These are phyloP conservation scores for Ganoderma meredithae DNA, from an alignment of 1,284 basidiomycete genomes.

Conservation along the genomic window DNA sequence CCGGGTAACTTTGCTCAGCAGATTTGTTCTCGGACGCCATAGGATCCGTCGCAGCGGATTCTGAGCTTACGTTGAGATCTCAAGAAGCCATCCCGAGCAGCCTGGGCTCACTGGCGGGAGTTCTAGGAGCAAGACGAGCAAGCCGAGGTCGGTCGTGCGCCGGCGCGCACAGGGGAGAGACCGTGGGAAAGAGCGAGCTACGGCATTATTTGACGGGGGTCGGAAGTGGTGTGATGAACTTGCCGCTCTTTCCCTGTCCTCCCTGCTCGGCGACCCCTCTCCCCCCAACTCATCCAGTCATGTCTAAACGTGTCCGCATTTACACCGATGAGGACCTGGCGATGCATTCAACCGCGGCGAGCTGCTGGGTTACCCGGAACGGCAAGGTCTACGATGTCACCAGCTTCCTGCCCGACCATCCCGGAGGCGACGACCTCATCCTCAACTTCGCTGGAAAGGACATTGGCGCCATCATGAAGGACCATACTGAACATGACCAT, in stretches of 20 bases:
- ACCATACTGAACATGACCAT: constrained; percentile 90
- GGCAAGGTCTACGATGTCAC: constrained; percentile 87
- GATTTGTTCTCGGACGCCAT: background rate
- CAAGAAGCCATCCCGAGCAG: background rate
- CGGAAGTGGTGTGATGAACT: constrained; percentile 25
- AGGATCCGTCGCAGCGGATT: background rate
- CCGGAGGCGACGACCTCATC: constrained; percentile 87
- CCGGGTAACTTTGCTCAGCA: background rate
- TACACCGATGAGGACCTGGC: constrained; percentile 77
- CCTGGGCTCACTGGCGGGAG: background rate
- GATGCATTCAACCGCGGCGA: constrained; percentile 58
- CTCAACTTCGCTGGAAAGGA: constrained; percentile 87
- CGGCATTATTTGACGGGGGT: constrained; percentile 14
- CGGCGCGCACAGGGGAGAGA: constrained; percentile 17
- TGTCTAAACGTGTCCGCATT: constrained; percentile 75
- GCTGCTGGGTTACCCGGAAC: constrained; percentile 79
- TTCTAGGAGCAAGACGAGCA: constrained; percentile 22
- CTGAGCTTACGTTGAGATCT: background rate
- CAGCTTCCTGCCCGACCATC: constrained; percentile 79
- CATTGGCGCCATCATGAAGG: constrained; percentile 84
- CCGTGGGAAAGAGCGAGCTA: constrained; percentile 25
- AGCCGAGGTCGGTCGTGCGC: constrained; percentile 19
- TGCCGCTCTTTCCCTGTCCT: constrained; percentile 21
- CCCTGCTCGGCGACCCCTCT: constrained; percentile 19
- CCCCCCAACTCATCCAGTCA: constrained; percentile 28